Evolutionary conservation across 257 asterid genomes (phyloP).

Genomic region (Hygrophila difformis): DNA sequence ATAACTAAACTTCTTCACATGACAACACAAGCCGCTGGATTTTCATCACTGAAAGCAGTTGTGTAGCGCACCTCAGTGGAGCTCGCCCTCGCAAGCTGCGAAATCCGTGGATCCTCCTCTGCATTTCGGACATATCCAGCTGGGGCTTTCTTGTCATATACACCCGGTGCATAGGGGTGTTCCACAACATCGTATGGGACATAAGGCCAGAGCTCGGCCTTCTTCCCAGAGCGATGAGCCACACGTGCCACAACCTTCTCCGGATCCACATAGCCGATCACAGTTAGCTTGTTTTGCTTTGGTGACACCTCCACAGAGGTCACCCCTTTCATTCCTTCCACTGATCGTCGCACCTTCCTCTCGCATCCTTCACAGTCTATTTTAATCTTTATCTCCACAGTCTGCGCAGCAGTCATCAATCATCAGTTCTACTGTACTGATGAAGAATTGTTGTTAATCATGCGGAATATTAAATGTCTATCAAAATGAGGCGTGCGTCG

Average conservation of each 20-base stretch:
- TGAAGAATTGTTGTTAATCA: too few species aligned
- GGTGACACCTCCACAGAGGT: constrained; percentile 51
- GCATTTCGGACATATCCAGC: constrained; percentile 70
- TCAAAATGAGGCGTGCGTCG: too few species aligned
- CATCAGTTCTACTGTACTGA: too few species aligned
- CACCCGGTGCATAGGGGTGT: constrained; percentile 84
- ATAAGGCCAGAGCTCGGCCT: constrained; percentile 89
- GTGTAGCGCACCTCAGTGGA: constrained; percentile 90
- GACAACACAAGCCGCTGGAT: constrained; percentile 30
- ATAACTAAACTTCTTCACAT: too few species aligned
- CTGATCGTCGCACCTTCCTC: constrained; percentile 71
- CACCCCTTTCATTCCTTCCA: constrained; percentile 96
- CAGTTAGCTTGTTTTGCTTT: constrained; percentile 80
- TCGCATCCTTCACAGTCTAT: constrained; percentile 96
- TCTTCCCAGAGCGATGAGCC: constrained; percentile 84
- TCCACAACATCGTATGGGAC: constrained; percentile 86
- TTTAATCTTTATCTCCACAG: constrained; percentile 87
- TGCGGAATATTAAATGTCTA: too few species aligned
- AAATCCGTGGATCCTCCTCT: constrained; percentile 41
- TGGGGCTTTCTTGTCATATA: constrained; percentile 84
- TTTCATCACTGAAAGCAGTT: constrained; percentile 94
- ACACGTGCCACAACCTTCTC: constrained; percentile 78
- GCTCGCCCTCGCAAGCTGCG: constrained; percentile 76
- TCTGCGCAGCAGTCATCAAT: constrained; percentile 21
- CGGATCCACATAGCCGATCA: constrained; percentile 71